Base-by-base conservation (phyloP, 331 rosid species). In the Pyracantha coccinea region DNA sequence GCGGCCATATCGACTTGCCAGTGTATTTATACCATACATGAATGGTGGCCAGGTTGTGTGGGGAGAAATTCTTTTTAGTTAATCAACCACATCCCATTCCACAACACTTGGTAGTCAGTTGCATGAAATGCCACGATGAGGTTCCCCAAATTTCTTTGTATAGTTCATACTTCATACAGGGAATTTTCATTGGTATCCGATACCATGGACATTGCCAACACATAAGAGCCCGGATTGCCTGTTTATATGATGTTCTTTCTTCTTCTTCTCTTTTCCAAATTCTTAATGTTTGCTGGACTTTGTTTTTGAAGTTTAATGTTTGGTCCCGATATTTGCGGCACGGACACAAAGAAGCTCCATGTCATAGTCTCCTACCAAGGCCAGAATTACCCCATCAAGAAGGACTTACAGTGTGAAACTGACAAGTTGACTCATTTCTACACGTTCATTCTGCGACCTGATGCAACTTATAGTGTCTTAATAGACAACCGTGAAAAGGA, bases 321-420 rank as follows among this genome's bases (percentile, higher is more conserved):
- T 76, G 97, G 97, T 77, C 97, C 97, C 50, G 97, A 92, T 85
- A 12, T 92, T 69, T 92, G 97, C 57, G 96, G 97, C 71, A 89
- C 96, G 0, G 91, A 92, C 76, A 86, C 92, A 45, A 92, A 92
- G 90, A 92, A 89, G 81, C 96, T 92, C 75, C 97, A 92, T 58
- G 82, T 79, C 66, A 86, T 92, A 75, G 80, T 89, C 78, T 92
- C 97, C 24, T 92, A 92, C 74, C 96, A 89, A 78, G 97, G 97
- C 75, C 97, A 92, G 75, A 92, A 92, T 73, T 92, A 92, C 85
- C 96, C 96, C 23, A 9, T 88, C 76, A 92, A 92, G 93, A 89
- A 92, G 86, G 93, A 86, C 64, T 84, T 92, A 78, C 86, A 88
- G 71, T 89, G 92, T 84, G 97, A 92, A 85, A 92, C 90, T 27